A percentile compares a stretch with the other conserved stretches of the same genome.
Conservation (phyloP, 768 basidiomycete species). For the Tulasnella sp. region DNA sequence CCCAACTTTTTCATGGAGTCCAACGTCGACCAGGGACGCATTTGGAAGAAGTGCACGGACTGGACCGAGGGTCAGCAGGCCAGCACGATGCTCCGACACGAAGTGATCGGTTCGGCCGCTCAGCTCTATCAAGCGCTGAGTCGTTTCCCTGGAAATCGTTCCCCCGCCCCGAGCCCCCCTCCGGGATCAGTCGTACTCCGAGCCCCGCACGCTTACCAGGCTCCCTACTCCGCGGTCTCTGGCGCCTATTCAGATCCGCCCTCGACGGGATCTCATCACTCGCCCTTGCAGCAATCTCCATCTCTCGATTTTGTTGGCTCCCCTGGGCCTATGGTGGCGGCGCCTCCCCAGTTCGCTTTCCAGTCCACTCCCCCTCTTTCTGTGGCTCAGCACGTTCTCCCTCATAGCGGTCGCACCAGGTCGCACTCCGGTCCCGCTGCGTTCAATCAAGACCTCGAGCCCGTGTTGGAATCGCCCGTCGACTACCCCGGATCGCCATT, state of each 20-base stretch:
- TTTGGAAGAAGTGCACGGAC: slow-evolving; percentile 65
- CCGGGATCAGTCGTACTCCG: not conserved
- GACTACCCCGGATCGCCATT: slow-evolving; percentile 13
- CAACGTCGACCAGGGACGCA: slow-evolving; percentile 34
- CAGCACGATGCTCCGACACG: slow-evolving; percentile 58
- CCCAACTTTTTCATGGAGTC: slow-evolving; percentile 67
- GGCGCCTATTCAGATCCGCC: slow-evolving; percentile 23
- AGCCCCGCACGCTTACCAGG: slow-evolving; percentile 41
- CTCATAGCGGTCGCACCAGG: slow-evolving; percentile 36
- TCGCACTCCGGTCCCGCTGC: slow-evolving; percentile 38
- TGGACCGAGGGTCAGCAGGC: slow-evolving; percentile 78
- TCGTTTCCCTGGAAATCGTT: slow-evolving; percentile 42
- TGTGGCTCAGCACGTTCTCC: slow-evolving; percentile 18
- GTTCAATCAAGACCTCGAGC: slow-evolving; percentile 1
- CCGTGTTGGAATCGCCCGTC: slow-evolving; percentile 2
- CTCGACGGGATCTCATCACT: not conserved
- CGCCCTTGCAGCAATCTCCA: slow-evolving; percentile 9
- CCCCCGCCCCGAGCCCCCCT: slow-evolving; percentile 8
- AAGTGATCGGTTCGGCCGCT: slow-evolving; percentile 59
- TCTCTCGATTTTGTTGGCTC: slow-evolving; percentile 19
- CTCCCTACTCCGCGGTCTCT: slow-evolving; percentile 43
- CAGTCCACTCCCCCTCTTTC: not conserved
- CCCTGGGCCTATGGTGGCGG: not conserved
- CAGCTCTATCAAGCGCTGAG: slow-evolving; percentile 58
- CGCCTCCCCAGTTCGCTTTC: slow-evolving; percentile 11